phyloP scores from a whole-genome alignment of 306 rosid species.

The Hippophae gyantsensis region DNA sequence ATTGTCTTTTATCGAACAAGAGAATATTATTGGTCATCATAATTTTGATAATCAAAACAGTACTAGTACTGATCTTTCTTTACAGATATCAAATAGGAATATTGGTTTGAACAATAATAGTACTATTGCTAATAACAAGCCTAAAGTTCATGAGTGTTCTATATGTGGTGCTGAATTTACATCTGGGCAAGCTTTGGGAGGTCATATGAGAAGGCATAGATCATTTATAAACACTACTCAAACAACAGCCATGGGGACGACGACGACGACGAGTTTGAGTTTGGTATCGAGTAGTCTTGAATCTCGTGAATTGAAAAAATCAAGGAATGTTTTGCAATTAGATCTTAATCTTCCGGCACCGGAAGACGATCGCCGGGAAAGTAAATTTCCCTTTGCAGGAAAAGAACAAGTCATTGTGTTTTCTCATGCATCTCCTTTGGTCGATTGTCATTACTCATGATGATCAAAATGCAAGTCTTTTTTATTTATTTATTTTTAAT shows the following conservation, averaged over 20 bases:
- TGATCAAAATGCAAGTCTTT: not conserved
- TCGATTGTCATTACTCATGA: slow-evolving; percentile 63
- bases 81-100: slow-evolving; percentile 31
- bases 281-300: slow-evolving; percentile 7
- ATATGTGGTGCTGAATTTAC: slow-evolving; percentile 71
- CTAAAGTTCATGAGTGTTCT: slow-evolving; percentile 68
- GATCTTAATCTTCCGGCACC: slow-evolving; percentile 90
- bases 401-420: slow-evolving; percentile 49
- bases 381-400: slow-evolving; percentile 37
- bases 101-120: slow-evolving; percentile 2
- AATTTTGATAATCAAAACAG: slow-evolving; percentile 11
- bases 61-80: slow-evolving; percentile 44
- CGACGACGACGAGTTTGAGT: not conserved
- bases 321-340: slow-evolving; percentile 37
- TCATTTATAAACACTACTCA: slow-evolving; percentile 19
- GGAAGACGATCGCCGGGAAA: slow-evolving; percentile 41
- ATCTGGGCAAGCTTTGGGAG: slow-evolving; percentile 93
- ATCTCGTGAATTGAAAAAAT: slow-evolving; percentile 26
- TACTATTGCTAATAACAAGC: slow-evolving; percentile 5
- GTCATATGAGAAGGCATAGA: slow-evolving; percentile 91
- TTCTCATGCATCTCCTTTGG: slow-evolving; percentile 53
- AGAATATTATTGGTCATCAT: not conserved
- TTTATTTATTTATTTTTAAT: not conserved
- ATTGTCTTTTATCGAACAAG: slow-evolving; percentile 11
- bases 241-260: not conserved